phyloP scores from a whole-genome alignment of 2,329 filamentous ascomycete species.

The Pseudogymnoascus sp. region DNA sequence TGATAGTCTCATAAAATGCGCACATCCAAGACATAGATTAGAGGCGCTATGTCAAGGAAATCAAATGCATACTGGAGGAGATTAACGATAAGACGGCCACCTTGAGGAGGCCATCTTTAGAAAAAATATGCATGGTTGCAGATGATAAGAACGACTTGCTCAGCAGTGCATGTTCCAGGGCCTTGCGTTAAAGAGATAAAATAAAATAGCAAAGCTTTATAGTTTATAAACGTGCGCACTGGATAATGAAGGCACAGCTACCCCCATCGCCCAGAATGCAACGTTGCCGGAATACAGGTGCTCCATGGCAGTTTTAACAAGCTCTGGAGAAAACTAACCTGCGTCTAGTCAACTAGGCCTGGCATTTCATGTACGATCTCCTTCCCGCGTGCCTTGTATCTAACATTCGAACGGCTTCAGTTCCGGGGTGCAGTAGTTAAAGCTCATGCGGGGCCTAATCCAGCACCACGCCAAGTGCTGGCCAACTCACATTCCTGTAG shows the following conservation, averaged over 20 bases:
- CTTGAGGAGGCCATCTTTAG: constrained; percentile 7
- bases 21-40: background rate
- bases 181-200: background rate
- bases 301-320: background rate
- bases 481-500: background rate
- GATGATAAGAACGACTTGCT: constrained; percentile 16
- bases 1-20: background rate
- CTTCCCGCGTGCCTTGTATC: background rate
- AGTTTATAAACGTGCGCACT: background rate
- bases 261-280: background rate
- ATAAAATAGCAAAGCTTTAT: background rate
- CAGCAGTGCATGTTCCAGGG: background rate
- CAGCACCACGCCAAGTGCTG: background rate
- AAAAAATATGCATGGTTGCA: constrained; percentile 13
- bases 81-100: background rate
- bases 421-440: background rate
- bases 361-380: background rate
- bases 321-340: background rate
- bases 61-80: background rate
- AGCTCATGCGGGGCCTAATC: background rate
- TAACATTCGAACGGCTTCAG: background rate
- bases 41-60: background rate
- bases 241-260: background rate
- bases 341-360: background rate
- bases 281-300: background rate